These are phyloP conservation scores for Triticum aestivum DNA, from an alignment of 176 grass and related monocot genomes.

Conservation along the genomic window DNA sequence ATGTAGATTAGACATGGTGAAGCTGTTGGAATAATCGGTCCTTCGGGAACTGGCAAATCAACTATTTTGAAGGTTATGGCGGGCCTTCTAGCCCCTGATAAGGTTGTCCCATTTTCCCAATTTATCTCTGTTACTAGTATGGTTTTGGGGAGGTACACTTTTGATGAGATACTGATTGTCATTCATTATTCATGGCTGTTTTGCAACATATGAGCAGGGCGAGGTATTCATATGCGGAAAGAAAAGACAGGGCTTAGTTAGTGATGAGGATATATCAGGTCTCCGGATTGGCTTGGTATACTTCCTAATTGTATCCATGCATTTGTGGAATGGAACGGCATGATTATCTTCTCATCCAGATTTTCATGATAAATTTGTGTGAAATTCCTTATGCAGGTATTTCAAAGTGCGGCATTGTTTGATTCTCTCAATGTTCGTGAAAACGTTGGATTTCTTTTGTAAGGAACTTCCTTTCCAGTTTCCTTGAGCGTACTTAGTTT, in stretches of 20 bases:
- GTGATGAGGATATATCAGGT: slow-evolving; percentile 89
- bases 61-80: slow-evolving; percentile 97
- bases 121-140: neutral
- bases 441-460: slow-evolving; percentile 98
- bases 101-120: slow-evolving; percentile 46
- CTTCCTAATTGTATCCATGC: slow-evolving; percentile 15
- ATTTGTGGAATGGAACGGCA: slow-evolving; percentile 23
- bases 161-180: slow-evolving; percentile 12
- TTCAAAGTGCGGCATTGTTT: slow-evolving; percentile 95
- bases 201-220: slow-evolving; percentile 57
- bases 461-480: slow-evolving; percentile 48
- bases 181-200: slow-evolving; percentile 1
- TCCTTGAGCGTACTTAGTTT: neutral
- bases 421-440: slow-evolving; percentile 92
- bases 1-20: slow-evolving; percentile 91
- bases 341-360: slow-evolving; percentile 18
- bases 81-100: slow-evolving; percentile 80
- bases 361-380: slow-evolving; percentile 2
- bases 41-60: slow-evolving; percentile 93
- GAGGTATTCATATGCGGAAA: slow-evolving; percentile 82
- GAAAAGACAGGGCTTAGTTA: slow-evolving; percentile 81
- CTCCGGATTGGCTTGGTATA: slow-evolving; percentile 87
- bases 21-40: slow-evolving; percentile 98
- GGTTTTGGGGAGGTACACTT: neutral
- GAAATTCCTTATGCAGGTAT: slow-evolving; percentile 62